Evolutionary conservation across 1,284 basidiomycete species (phyloP), one percentile per base, ranked within the genome.

Genomic region (Acaromyces ingoldii): DNA sequence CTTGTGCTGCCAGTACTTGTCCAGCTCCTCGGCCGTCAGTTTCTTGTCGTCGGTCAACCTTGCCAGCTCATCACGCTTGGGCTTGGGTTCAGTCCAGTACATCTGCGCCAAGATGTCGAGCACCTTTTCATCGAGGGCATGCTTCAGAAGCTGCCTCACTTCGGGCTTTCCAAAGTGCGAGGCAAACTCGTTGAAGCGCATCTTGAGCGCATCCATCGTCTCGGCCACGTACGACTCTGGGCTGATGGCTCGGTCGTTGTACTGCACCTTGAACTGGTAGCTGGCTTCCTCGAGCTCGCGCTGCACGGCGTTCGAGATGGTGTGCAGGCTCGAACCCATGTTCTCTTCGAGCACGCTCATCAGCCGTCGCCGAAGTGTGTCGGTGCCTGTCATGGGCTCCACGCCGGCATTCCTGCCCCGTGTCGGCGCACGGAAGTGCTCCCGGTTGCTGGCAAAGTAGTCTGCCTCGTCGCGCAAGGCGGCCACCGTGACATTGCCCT

Each of bases 211-310:
- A 70, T 98, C 93, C 78, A 97, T 86, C 2, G 91, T 91, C 78
- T 98, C 95, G 15, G 93, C 92, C 45, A 97, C 90, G 73, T 99
- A 99, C 2, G 89, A 91, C 76, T 99, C 95, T 10, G 95, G 85
- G 0, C 89, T 88, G 63, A 97, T 89, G 24, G 88, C 83, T 19
- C 91, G 84, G 77, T 99, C 95, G 74, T 99, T 98, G 81, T 98
- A 99, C 76, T 97, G 91, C 0, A 98, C 92, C 77, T 99, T 99
- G 83, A 98, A 98, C 76, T 97, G 92, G 76, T 99, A 99, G 25
- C 85, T 85, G 1, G 93, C 86, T 70, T 97, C 93, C 76, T 98
- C 93, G 11, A 97, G 82, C 76, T 98, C 95, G 30, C 95, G 83
- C 70, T 95, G 91, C 4, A 98, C 93, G 1, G 90, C 89, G 73